These are phyloP conservation scores for Linnemannia hyalina DNA, from an alignment of 192 early-diverging fungal species.

Conservation along the genomic window DNA sequence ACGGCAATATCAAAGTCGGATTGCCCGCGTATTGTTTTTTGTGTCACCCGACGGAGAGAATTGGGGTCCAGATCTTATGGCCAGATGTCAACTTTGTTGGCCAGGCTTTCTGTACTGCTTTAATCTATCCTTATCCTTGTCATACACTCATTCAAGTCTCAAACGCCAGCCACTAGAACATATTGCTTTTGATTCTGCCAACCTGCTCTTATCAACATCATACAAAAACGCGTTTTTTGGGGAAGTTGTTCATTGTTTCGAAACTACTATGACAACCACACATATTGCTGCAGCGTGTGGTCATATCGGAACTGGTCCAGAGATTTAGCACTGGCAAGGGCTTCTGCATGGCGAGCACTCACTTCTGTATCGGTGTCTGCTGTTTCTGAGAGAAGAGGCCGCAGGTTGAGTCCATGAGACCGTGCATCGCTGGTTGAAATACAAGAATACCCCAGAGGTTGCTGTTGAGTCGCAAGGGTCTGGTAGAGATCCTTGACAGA, in stretches of 20 bases:
- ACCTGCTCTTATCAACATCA: no score
- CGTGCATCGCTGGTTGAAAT: conserved; percentile 31
- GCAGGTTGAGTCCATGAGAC: conserved; percentile 40
- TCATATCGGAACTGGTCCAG: conserved; percentile 41
- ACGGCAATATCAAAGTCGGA: no score
- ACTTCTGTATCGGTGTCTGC: neutral
- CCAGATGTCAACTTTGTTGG: no score
- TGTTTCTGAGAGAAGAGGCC: conserved; percentile 7
- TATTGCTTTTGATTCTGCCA: no score
- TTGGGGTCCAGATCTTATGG: no score
- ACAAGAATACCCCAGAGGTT: conserved; percentile 9
- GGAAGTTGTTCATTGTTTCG: neutral
- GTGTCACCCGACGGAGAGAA: no score
- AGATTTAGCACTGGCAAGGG: conserved; percentile 23
- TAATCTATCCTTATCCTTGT: no score
- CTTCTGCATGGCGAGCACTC: neutral
- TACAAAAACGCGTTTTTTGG: no score
- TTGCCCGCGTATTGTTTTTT: no score
- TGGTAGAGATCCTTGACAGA: conserved; percentile 11
- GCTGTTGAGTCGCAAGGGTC: conserved; percentile 19
- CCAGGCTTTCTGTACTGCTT: no score
- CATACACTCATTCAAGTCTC: no score
- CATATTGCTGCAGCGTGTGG: neutral
- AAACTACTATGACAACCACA: conserved; percentile 15
- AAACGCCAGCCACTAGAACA: no score